Base-by-base conservation (phyloP, 352 stramenopile species). In the Pilasporangium apinafurcum region DNA sequence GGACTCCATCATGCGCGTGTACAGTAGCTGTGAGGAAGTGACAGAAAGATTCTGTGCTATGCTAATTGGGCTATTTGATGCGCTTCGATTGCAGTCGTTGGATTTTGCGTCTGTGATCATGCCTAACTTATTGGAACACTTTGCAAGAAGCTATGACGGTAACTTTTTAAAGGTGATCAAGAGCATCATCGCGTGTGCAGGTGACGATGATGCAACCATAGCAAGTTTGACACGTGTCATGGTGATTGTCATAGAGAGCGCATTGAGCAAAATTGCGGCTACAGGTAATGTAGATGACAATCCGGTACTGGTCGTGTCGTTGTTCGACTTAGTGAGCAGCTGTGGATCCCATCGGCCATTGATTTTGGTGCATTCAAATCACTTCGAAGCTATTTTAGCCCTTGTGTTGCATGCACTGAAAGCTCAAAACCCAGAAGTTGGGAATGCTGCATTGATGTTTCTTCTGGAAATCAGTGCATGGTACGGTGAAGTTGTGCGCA, bases 401-500 rank as follows among this genome's bases (percentile, higher is more conserved):
- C 59, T 90, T 29, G 55, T 76, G 40, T 37, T 86, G 20, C 75
- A 85, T 35, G 56, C 72, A 14, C 68, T 90, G 18, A 73, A 82
- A 51, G 66, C 70, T 2, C 72, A 86, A 41, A 81, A 71, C 31
- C 75, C 74, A 3, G 78, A 90, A 32, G 68, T 86, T 1, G 73
- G 68, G 17, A 39, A 39, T 26, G 63, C 72, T 0, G 80, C 72
- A 14, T 51, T 90, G 13, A 60, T 77, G 28, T 79, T 90, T 24
- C 35, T 90, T 14, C 59, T 74, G 32, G 75, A 86, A 33, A 51
- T 90, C 17, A 66, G 73, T 18, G 78, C 65, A 22, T 75, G 81
- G 51, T 90, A 86, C 43, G 76, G 76, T 14, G 68, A 86, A 48
- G 73, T 87, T 30, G 53, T 84, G 51, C 68, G 75, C n/a, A 85